Percentiles rank a stretch among this genome's conserved stretches.
These are phyloP conservation scores for Naganishia kalamii DNA, from an alignment of 768 basidiomycete genomes.

Conservation along the genomic window DNA sequence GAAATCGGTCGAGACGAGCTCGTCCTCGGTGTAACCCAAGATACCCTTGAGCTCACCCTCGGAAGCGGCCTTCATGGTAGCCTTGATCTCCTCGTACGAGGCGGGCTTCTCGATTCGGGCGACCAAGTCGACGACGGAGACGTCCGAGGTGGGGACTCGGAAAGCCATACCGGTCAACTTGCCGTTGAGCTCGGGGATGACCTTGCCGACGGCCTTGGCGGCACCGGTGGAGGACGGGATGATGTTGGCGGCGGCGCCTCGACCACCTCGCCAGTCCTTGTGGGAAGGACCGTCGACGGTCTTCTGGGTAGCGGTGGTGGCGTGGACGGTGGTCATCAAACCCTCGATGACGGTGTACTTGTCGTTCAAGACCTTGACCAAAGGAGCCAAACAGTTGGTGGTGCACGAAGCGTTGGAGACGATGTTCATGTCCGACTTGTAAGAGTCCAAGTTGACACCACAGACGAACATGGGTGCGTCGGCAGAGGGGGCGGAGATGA, in stretches of 20 bases:
- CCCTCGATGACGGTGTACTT: slow-evolving; percentile 93
- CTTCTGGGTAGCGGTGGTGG: slow-evolving; percentile 79
- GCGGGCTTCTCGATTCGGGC: slow-evolving; percentile 81
- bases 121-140: slow-evolving; percentile 96
- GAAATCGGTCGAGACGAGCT: slow-evolving; percentile 90
- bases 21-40: slow-evolving; percentile 76
- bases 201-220: slow-evolving; percentile 97
- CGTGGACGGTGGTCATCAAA: slow-evolving; percentile 97
- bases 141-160: slow-evolving; percentile 93
- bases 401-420: slow-evolving; percentile 99
- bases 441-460: slow-evolving; percentile 83
- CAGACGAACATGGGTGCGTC: slow-evolving; percentile 49
- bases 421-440: slow-evolving; percentile 81
- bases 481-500: slow-evolving; percentile 92
- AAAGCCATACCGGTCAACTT: slow-evolving; percentile 94
- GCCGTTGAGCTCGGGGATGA: slow-evolving; percentile 91
- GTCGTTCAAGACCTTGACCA: slow-evolving; percentile 97
- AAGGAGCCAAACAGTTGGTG: slow-evolving; percentile 98
- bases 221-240: slow-evolving; percentile 98
- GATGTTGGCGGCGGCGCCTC: slow-evolving; percentile 94
- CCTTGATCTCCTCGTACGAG: slow-evolving; percentile 86
- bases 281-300: slow-evolving; percentile 68
- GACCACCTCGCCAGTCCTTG: slow-evolving; percentile 54
- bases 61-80: slow-evolving; percentile 69
- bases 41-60: slow-evolving; percentile 54